phyloP scores from a whole-genome alignment of 495 filamentous ascomycete species.

The Chaetomium cochliodes region DNA sequence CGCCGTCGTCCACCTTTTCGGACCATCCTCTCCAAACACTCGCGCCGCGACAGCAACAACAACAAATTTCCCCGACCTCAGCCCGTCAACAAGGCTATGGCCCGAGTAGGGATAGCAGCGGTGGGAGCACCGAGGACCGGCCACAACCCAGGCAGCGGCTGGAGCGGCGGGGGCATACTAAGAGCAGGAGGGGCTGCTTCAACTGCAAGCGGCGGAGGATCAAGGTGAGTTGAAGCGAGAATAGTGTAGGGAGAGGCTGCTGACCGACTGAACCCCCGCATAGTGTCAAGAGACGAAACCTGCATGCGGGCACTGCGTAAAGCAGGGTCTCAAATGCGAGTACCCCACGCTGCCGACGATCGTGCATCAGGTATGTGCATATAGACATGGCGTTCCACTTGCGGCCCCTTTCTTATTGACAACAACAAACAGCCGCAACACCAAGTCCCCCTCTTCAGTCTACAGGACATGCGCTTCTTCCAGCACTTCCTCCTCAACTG shows the following conservation, averaged over 20 bases:
- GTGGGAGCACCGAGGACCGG: not conserved
- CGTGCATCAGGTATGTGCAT: constrained; percentile 41
- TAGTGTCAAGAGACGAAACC: constrained; percentile 61
- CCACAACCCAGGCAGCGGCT: constrained; percentile 30
- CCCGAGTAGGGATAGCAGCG: not conserved
- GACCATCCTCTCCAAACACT: not conserved
- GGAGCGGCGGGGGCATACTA: constrained; percentile 56
- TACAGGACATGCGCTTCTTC: constrained; percentile 61
- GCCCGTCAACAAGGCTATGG: not conserved
- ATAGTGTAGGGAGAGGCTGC: not conserved
- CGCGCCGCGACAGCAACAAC: constrained; percentile 2
- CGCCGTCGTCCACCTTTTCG: constrained; percentile 12
- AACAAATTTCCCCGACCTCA: not conserved
- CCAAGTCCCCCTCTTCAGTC: constrained; percentile 50
- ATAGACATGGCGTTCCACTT: not conserved
- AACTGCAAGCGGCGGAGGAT: constrained; percentile 64
- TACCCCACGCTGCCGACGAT: constrained; percentile 52
- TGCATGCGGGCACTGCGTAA: constrained; percentile 57
- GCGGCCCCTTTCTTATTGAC: not conserved
- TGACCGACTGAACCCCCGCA: not conserved
- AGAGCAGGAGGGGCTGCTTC: constrained; percentile 62
- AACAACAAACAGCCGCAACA: constrained; percentile 39
- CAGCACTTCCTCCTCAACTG: constrained; percentile 59
- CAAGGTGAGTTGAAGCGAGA: constrained; percentile 44
- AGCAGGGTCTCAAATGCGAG: constrained; percentile 57